Percentiles rank a stretch among this genome's conserved stretches.
These are phyloP conservation scores for Kwoniella mangroviensis DNA, from an alignment of 768 basidiomycete species.

Conservation along the genomic window DNA sequence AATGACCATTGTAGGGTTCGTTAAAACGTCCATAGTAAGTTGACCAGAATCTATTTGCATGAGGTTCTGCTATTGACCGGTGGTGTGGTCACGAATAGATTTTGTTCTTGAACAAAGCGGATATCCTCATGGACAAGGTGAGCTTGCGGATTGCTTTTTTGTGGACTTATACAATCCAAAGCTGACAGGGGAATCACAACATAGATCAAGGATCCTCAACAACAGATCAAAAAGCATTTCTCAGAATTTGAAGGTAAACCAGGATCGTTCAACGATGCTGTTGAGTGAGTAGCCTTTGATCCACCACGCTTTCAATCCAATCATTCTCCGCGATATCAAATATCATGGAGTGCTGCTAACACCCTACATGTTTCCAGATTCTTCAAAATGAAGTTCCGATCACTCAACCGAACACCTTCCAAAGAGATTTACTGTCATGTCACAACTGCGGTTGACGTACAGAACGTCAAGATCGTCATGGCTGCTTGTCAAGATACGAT, in stretches of 20 bases:
- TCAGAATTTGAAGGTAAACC: slow-evolving; percentile 72
- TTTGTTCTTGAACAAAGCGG: slow-evolving; percentile 93
- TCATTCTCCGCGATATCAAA: not conserved
- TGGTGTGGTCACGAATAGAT: slow-evolving; percentile 63
- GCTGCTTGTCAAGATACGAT: slow-evolving; percentile 70
- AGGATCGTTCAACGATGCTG: slow-evolving; percentile 72
- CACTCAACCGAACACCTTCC: slow-evolving; percentile 77
- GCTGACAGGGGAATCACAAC: not conserved
- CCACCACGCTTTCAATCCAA: not conserved
- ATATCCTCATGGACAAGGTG: slow-evolving; percentile 79
- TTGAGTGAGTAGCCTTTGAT: slow-evolving; percentile 57
- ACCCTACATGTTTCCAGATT: slow-evolving; percentile 61
- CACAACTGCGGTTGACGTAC: slow-evolving; percentile 66
- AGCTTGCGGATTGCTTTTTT: slow-evolving; percentile 1
- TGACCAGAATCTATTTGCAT: not conserved
- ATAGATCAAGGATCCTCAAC: slow-evolving; percentile 64
- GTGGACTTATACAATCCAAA: not conserved
- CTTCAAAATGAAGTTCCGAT: slow-evolving; percentile 82
- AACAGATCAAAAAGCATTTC: slow-evolving; percentile 87
- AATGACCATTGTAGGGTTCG: slow-evolving; percentile 66
- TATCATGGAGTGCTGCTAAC: not conserved
- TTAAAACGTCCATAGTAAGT: slow-evolving; percentile 85
- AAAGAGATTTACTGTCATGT: slow-evolving; percentile 77
- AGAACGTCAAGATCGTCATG: slow-evolving; percentile 87
- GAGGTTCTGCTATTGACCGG: not conserved